phyloP scores from a whole-genome alignment of 2,329 filamentous ascomycete genomes.

The Arthrinium puccinioides region DNA sequence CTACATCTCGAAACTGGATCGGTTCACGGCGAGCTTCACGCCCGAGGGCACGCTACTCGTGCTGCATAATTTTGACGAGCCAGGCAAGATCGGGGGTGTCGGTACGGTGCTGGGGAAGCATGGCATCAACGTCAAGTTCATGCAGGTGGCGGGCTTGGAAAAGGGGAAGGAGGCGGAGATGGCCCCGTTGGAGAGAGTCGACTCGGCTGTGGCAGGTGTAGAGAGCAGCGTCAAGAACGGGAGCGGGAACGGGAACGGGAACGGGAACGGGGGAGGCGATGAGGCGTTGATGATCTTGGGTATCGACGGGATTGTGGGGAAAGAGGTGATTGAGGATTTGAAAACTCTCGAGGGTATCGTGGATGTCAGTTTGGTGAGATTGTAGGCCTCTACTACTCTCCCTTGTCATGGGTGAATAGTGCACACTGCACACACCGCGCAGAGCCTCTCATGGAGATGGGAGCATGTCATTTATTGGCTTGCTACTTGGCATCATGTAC shows the following conservation, averaged over 20 bases:
- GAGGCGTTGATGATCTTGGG: conserved; percentile 81
- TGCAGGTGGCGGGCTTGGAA: conserved; percentile 59
- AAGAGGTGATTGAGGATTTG: conserved; percentile 44
- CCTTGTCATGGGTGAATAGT: neutral
- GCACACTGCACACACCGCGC: no score
- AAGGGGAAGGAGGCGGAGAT: conserved; percentile 6
- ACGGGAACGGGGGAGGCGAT: conserved; percentile 35
- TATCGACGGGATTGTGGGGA: conserved; percentile 57
- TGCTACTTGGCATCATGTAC: no score
- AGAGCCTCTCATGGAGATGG: no score
- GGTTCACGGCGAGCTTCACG: conserved; percentile 66
- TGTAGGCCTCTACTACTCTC: no score
- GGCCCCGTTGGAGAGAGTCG: conserved; percentile 8
- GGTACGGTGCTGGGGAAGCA: conserved; percentile 62
- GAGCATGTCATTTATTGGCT: no score
- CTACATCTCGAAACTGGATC: conserved; percentile 66
- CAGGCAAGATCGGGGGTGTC: conserved; percentile 76
- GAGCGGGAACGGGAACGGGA: conserved; percentile 7
- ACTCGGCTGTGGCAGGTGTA: conserved; percentile 12
- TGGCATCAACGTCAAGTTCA: conserved; percentile 72
- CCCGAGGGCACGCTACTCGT: conserved; percentile 71
- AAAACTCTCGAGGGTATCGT: conserved; percentile 44
- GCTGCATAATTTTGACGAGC: conserved; percentile 73
- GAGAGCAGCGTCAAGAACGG: conserved; percentile 8
- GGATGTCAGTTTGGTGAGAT: conserved; percentile 44